Base-by-base conservation (phyloP, 2,329 filamentous ascomycete genomes). In the Hymenoscyphus fructigenus region DNA sequence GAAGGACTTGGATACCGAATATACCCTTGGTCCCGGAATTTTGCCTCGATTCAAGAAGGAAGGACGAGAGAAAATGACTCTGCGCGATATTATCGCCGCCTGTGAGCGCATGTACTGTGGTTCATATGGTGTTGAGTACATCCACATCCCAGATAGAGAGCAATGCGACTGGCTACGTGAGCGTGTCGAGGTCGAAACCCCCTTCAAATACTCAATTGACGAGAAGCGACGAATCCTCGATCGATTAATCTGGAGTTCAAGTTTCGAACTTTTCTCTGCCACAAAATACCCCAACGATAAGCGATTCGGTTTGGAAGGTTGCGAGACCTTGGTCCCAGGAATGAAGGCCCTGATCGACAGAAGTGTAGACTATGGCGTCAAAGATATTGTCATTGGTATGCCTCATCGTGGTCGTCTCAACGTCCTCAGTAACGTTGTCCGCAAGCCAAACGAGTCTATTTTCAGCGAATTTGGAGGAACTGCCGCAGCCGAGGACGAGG, bases 261-360 rank as follows among this genome's bases (percentile, higher is more conserved):
- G 92, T 80, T 99, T 99, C 78, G 95, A 99, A 82, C 82, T 88
- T 66, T 99, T 99, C 85, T 83, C 96, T 71, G 89, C 95, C 64
- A 97, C 93, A 65, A 99, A 99, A 81, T 98, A 97, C 81, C 95
- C 95, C 78, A 99, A 99, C 80, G 95, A 99, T 82, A 99, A 99
- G 86, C 92, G 95, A 76, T 99, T 99, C 80, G 95, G 95, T 81
- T 87, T 99, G 32, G 95, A 99, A 82, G 95, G 95, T 77, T 96
- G 93, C 76, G 95, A 99, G 80, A 94, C 92, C 64, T 85, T 99
- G 71, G 96, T 99, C 65, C 95, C 95, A 32, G 95, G 95, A 78
- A 99, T 99, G 95, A 99, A 99, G 85, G 95, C 95, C 62, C 83
- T 99, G 69, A 99, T 99, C 70, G 95, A 99, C 80, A 91, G 95